Percentiles rank a stretch among this genome's conserved stretches.
phyloP scores from a whole-genome alignment of 768 basidiomycete genomes.

The Panaeolus cyanescens region DNA sequence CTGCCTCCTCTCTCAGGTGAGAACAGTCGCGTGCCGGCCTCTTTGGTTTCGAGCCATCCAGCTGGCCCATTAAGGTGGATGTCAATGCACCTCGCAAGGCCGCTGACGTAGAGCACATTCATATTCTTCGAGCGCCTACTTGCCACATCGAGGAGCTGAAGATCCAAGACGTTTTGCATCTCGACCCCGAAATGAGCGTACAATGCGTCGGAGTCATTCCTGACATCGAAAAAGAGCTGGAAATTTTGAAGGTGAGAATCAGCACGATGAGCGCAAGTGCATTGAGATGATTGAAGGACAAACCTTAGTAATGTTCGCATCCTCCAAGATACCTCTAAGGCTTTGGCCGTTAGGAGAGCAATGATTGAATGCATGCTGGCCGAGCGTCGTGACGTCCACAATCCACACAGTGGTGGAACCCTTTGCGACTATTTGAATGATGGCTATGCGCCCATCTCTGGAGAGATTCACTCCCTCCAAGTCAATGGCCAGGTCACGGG shows the following conservation, averaged over 20 bases:
- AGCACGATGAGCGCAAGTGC: background rate
- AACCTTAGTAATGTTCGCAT: slow-evolving; percentile 22
- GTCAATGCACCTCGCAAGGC: slow-evolving; percentile 19
- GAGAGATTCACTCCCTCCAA: slow-evolving; percentile 35
- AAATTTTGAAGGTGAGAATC: background rate
- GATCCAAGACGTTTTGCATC: slow-evolving; percentile 30
- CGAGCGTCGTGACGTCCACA: slow-evolving; percentile 33
- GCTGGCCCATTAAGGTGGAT: slow-evolving; percentile 18
- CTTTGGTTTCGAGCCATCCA: slow-evolving; percentile 23
- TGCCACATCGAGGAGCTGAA: slow-evolving; percentile 36
- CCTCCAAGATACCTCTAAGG: slow-evolving; percentile 22
- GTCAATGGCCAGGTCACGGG: slow-evolving; percentile 30
- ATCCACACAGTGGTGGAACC: slow-evolving; percentile 31
- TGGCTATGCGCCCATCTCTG: slow-evolving; percentile 28
- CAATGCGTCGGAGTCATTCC: slow-evolving; percentile 35
- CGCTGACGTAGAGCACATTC: slow-evolving; percentile 21
- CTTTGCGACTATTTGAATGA: slow-evolving; percentile 30
- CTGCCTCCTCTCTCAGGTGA: slow-evolving; percentile 1
- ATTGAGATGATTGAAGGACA: background rate
- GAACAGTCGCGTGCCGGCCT: slow-evolving; percentile 22
- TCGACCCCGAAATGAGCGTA: slow-evolving; percentile 28
- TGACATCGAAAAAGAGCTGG: slow-evolving; percentile 36
- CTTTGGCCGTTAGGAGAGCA: slow-evolving; percentile 20
- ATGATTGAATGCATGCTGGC: slow-evolving; percentile 27
- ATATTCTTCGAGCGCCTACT: slow-evolving; percentile 22